phyloP scores from a whole-genome alignment of 1,139 yeast species.

The Yamadazyma membranifaciens region DNA sequence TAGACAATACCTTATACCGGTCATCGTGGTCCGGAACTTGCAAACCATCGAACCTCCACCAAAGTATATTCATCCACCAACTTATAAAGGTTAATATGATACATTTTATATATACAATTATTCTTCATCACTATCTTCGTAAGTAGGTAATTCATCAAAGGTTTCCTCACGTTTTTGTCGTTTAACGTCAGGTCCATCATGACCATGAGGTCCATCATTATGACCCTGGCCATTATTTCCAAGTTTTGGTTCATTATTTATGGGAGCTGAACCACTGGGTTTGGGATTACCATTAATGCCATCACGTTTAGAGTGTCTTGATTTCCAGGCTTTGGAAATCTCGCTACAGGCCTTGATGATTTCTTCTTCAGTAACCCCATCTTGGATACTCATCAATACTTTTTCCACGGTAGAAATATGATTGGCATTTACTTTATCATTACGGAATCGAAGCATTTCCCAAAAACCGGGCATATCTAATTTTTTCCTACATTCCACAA shows the following conservation, averaged over 20 bases:
- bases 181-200: constrained; percentile 3
- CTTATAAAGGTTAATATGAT: neutral
- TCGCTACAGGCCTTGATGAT: constrained; percentile 46
- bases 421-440: constrained; percentile 88
- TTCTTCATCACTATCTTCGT: constrained; percentile 43
- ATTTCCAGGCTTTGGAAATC: constrained; percentile 36
- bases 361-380: constrained; percentile 81
- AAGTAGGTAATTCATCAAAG: constrained; percentile 38
- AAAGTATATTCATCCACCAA: neutral
- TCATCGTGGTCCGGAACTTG: constrained; percentile 1
- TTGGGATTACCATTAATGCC: neutral
- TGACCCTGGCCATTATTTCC: neutral
- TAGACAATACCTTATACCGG: neutral
- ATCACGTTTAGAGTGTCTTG: constrained; percentile 29
- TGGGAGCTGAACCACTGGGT: too few species aligned
- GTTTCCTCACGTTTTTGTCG: constrained; percentile 9
- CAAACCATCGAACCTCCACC: neutral
- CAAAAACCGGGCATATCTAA: constrained; percentile 57
- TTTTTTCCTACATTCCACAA: constrained; percentile 77
- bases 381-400: constrained; percentile 79
- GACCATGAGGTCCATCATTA: neutral
- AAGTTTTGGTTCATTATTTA: neutral
- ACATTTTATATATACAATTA: constrained; percentile 7
- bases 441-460: constrained; percentile 86
- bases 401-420: constrained; percentile 78